Evolutionary conservation across 1,139 yeast genomes (phyloP).

Genomic region (Suhomyces terraborum): DNA sequence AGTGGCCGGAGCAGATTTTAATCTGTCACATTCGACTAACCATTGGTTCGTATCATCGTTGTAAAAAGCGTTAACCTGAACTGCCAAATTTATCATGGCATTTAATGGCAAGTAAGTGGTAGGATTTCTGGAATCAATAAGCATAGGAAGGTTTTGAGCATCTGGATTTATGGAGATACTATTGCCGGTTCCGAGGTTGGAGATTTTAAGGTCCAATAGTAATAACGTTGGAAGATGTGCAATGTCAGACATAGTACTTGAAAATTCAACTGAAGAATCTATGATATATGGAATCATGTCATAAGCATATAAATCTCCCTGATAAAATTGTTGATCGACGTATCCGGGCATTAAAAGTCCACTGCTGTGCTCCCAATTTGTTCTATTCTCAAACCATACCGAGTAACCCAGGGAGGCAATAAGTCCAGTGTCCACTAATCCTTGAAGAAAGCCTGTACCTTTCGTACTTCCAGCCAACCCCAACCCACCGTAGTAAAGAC

Average conservation of each 20-base stretch:
- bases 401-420: constrained; percentile 58
- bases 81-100: constrained; percentile 63
- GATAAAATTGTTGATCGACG: constrained; percentile 48
- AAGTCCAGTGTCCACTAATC: constrained; percentile 31
- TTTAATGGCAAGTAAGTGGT: constrained; percentile 60
- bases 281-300: constrained; percentile 48
- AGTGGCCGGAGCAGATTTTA: constrained; percentile 46
- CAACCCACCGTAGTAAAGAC: constrained; percentile 38
- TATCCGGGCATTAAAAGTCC: constrained; percentile 62
- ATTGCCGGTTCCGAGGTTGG: constrained; percentile 40
- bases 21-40: constrained; percentile 66
- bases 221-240: constrained; percentile 55
- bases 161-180: constrained; percentile 36
- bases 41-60: constrained; percentile 53
- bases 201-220: constrained; percentile 53
- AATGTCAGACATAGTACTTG: not conserved
- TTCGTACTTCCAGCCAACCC: constrained; percentile 54
- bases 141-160: constrained; percentile 49
- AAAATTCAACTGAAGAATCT: no score
- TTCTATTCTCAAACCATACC: constrained; percentile 41
- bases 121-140: constrained; percentile 61
- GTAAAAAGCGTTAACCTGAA: constrained; percentile 74
- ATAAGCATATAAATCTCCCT: constrained; percentile 50
- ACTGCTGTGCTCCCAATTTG: constrained; percentile 17
- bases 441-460: constrained; percentile 45